Base-by-base conservation (phyloP, 768 basidiomycete species). In the Russula compacta region DNA sequence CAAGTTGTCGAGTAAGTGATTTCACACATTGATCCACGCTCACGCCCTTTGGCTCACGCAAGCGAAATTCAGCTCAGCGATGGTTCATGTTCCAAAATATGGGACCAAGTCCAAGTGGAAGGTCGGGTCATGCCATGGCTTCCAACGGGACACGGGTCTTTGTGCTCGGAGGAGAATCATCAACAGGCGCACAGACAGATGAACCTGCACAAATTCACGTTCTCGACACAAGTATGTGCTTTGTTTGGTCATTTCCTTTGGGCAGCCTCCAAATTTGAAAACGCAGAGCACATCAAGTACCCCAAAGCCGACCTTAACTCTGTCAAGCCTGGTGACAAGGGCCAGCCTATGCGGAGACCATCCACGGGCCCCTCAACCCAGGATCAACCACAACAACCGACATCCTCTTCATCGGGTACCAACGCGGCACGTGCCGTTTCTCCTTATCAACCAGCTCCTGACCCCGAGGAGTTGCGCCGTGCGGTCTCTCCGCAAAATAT, bases 21-120 rank as follows among this genome's bases (percentile, higher is more conserved):
- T 42, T 17, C 5, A 1, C 17, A n/a, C 38, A 58, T 33, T 9
- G 29, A 52, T 38, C 10, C 6, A 29, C 24, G 42, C 44, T 39
- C 49, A 15, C 6, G 9, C 44, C 21, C 38, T 43, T 44, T 19
- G 15, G 24, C 24, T 29, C 11, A 58, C 35, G 53, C 43, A 40
- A 56, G 60, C 11, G 40, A 50, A 47, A 47, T 49, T 35, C 71
- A 98, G 95, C 94, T 73, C 91, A 93, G 69, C 81, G 97, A 67
- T 99, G 97, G 97, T 99, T 95, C 75, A 98, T 95, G 92, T 99
- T 99, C 78, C 94, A 98, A 73, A 97, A 98, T 70, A 99, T 99
- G 97, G 97, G 97, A 0, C 95, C 95, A 17, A 83, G 92, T 15
- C 97, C 97, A 0, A 86, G 80, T 43, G 91, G 92, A 3, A 82